Conservation (phyloP, 306 rosid species). For the Astragalus glycyphyllos region DNA sequence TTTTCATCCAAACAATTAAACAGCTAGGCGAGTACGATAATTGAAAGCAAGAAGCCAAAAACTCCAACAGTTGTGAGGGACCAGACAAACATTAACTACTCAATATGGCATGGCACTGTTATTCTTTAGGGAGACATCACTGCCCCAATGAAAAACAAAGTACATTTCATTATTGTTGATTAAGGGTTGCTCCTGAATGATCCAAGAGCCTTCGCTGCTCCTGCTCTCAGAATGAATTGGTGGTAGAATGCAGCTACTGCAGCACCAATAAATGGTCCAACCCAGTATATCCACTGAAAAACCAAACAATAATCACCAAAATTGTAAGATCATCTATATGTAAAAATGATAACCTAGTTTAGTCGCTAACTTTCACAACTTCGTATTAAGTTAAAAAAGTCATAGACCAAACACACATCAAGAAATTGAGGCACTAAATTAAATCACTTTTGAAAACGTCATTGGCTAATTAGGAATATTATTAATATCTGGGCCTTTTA, state of each 20-base stretch:
- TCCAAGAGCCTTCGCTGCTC: conserved; percentile 89
- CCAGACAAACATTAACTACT: conserved; percentile 49
- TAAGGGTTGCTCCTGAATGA: conserved; percentile 94
- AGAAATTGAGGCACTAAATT: too few relatives aligned
- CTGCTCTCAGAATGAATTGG: conserved; percentile 78
- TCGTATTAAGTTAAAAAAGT: too few relatives aligned
- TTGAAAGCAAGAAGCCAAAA: conserved; percentile 23
- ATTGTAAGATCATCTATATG: too few relatives aligned
- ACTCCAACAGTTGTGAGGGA: conserved; percentile 5
- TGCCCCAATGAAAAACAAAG: too few relatives aligned
- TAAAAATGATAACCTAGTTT: too few relatives aligned
- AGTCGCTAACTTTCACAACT: too few relatives aligned
- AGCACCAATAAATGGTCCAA: conserved; percentile 92
- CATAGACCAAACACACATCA: too few relatives aligned
- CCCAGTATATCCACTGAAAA: conserved; percentile 94
- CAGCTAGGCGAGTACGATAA: background rate
- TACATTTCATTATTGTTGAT: background rate
- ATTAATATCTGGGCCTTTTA: too few relatives aligned
- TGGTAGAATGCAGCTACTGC: conserved; percentile 86
- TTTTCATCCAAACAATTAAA: conserved; percentile 27
- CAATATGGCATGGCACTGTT: conserved; percentile 32
- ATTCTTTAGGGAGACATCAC: background rate
- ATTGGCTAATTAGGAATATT: too few relatives aligned
- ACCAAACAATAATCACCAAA: background rate
- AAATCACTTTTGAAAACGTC: too few relatives aligned